Evolutionary conservation across 1,139 yeast genomes (phyloP), one percentile per base, ranked within the genome.

Genomic region (Kurtzmaniella natalensis): DNA sequence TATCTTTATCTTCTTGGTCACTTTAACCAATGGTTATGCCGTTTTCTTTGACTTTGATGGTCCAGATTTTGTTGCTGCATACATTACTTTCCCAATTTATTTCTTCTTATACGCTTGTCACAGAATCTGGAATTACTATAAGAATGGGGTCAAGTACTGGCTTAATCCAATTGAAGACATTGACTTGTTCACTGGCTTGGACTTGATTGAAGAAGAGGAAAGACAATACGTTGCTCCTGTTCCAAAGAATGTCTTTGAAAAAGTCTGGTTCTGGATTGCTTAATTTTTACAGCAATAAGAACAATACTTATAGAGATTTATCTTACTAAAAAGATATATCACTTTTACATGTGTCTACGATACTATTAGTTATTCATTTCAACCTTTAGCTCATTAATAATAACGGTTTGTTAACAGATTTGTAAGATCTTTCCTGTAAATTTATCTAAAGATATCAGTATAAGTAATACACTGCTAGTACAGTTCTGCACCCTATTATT

Each of bases 21-120:
- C 75, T n/a, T 36, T 77, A 20, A 74, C 81, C 11, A 77, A 78
- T 43, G 83, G 83, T 25, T 77, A 73, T 48, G 74, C 70, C 1
- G 77, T 72, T 4, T 77, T 78, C 52, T 69, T 79, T 53, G 59
- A 68, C 28, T 64, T 63, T 43, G 78, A 67, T 32, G 70, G 65
- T 48, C 57, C 61, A 29, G 76, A 74, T 50, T 78, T 78, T 47
- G 57, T 78, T 36, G 81, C 83, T 16, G 76, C 82, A 6, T 78
- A 78, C 54, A 64, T 78, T 42, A 76, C 82, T 1, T 50, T 78
- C 36, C 84, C 83, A 18, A 63, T 77, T 26, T 68, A 78, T 32
- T 18, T 72, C 0, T 60, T 55, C 9, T 57, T 77, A 28, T 78
- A 72, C 48, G 37, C 62, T 17, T 78, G 59, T n/a, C 72, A 66